These are phyloP conservation scores for Andrographis paniculata DNA, from an alignment of 305 asterid genomes.

Conservation along the genomic window DNA sequence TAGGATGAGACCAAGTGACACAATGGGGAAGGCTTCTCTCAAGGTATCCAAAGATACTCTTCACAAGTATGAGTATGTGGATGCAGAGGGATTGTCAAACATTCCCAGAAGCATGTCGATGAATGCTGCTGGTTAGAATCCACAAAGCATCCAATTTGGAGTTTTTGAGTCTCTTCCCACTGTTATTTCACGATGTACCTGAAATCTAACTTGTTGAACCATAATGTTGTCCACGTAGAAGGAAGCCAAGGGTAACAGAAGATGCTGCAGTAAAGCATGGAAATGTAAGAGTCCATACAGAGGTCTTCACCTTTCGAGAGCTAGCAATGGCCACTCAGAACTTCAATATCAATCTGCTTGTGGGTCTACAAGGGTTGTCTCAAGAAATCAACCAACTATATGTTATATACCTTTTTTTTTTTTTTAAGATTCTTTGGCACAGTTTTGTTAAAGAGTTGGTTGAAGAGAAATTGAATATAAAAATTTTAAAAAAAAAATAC, in stretches of 20 bases:
- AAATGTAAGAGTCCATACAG: slow-evolving; percentile 37
- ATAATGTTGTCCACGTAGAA: slow-evolving; percentile 10
- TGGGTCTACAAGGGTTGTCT: slow-evolving; percentile 75
- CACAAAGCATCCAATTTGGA: not conserved
- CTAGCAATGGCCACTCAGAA: slow-evolving; percentile 73
- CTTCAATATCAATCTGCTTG: slow-evolving; percentile 54
- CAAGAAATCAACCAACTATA: slow-evolving; percentile 52
- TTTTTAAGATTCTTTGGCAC: no score
- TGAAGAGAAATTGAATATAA: no score
- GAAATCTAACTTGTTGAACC: not conserved
- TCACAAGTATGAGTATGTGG: slow-evolving; percentile 13
- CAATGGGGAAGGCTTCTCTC: slow-evolving; percentile 44
- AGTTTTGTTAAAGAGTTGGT: no score
- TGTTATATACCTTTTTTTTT: not conserved
- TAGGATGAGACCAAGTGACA: slow-evolving; percentile 21
- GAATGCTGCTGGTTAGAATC: slow-evolving; percentile 39
- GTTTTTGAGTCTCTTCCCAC: no score
- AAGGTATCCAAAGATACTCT: slow-evolving; percentile 51
- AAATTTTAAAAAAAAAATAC: no score
- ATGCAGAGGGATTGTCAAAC: slow-evolving; percentile 25
- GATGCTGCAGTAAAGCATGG: slow-evolving; percentile 47
- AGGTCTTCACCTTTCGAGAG: slow-evolving; percentile 71
- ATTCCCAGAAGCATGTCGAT: slow-evolving; percentile 48
- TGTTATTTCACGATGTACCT: no score
- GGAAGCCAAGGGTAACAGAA: slow-evolving; percentile 41